Base-by-base conservation (phyloP, 176 grass and related monocot genomes). In the Pharus latifolius region DNA sequence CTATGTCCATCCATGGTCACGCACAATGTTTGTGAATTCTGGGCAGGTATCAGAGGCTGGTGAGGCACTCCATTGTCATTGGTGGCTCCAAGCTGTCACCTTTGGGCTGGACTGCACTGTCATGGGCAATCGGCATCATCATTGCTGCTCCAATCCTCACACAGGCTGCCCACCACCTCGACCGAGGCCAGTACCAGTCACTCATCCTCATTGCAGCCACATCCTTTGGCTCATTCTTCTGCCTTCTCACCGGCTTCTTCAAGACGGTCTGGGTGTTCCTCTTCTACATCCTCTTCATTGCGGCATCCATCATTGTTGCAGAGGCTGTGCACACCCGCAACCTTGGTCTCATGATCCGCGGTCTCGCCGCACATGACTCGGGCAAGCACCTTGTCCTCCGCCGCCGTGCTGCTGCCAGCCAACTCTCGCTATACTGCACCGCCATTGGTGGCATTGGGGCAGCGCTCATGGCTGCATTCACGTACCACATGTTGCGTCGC, bases 211-310 rank as follows among this genome's bases (percentile, higher is more conserved):
- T 85, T 0, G 93, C 83, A 0, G 89, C 93, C 11, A 92, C 81
- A 0, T 88, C 89, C 0, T 69, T 83, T 16, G 93, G 86, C 23
- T 85, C 86, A 4, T 87, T 92, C 48, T 86, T 85, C 60, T 92
- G 93, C 79, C 66, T 97, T 5, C 78, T 97, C 47, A 97, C 93
- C 5, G 93, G 93, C 5, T 92, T 92, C 86, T 97, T 97, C 86
- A 88, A 97, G 63, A 97, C 93, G 10, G 79, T 80, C 5, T 97
- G 93, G 93, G 65, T 90, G 42, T 97, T 97, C 74, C 81, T 91
- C 1, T 77, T 97, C 47, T 90, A 90, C 83, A 97, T 92, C 55
- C 70, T 86, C 24, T 65, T 85, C 42, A 83, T 92, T 17, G 77
- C 81, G 0, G 61, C 78, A 10, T 60, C 86, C 26, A 92, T 84